Conservation (phyloP, 257 asterid species). For the Solanum stenotomum region DNA sequence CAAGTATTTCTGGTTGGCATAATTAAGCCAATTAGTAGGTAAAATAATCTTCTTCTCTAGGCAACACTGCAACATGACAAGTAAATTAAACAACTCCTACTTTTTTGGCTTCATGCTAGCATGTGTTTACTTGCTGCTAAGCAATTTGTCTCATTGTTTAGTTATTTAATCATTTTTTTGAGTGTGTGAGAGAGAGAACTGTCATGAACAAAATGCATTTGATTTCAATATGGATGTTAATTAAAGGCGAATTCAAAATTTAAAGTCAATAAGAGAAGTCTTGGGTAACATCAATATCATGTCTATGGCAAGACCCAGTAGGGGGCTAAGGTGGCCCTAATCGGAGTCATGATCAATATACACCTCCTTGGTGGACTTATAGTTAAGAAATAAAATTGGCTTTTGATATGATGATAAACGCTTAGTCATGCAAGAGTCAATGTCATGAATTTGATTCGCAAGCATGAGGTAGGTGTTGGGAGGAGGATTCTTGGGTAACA, state of each 20-base stretch:
- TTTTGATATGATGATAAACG: neutral
- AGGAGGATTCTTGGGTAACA: neutral
- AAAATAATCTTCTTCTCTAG: neutral
- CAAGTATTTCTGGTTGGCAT: neutral
- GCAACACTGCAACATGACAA: neutral
- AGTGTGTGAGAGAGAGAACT: neutral
- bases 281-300: neutral
- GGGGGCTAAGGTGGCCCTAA: neutral
- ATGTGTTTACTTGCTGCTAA: neutral
- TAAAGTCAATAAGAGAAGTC: neutral
- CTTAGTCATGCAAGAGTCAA: neutral
- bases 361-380: neutral
- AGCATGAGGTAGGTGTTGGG: neutral
- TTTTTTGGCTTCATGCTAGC: neutral
- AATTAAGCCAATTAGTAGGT: neutral
- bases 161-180: neutral
- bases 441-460: neutral
- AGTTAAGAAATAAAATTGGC: neutral
- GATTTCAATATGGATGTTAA: neutral
- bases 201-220: neutral
- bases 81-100: neutral
- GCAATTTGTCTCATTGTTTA: neutral
- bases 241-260: neutral
- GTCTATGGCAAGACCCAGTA: neutral
- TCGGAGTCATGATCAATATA: neutral